A percentile compares a stretch with the other conserved stretches of the same genome.
Evolutionary conservation across 768 basidiomycete genomes (phyloP).

Genomic region (Termitomyces sp.): DNA sequence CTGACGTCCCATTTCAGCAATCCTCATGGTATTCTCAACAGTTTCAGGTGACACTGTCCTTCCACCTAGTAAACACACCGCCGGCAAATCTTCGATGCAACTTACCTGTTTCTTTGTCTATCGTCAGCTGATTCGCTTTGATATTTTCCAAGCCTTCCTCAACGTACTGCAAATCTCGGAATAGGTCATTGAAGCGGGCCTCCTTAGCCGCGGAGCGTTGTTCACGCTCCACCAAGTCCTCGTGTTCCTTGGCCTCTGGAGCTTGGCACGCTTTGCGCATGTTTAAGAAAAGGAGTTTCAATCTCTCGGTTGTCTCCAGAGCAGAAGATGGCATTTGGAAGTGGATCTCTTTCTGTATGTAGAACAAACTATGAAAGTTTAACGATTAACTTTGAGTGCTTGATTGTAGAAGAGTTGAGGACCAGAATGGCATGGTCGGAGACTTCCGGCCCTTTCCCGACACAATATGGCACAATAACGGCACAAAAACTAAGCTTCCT

Average conservation of each 20-base stretch:
- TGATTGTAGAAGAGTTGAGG: neutral
- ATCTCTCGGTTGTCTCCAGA: conserved; percentile 3
- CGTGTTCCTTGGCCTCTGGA: conserved; percentile 6
- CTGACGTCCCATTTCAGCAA: conserved; percentile 7
- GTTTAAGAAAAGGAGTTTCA: conserved; percentile 6
- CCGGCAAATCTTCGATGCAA: neutral
- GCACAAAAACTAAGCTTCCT: neutral
- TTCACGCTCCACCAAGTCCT: conserved; percentile 7
- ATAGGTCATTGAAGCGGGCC: conserved; percentile 6
- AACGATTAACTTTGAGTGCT: no score
- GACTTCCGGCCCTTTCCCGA: neutral
- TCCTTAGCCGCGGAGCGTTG: conserved; percentile 7
- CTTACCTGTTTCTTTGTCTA: conserved; percentile 4
- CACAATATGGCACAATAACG: neutral
- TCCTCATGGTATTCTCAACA: conserved; percentile 5
- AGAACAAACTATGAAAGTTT: no score
- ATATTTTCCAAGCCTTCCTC: neutral
- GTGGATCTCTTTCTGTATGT: neutral
- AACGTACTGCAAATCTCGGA: conserved; percentile 7
- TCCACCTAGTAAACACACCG: neutral
- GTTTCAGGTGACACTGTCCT: conserved; percentile 4
- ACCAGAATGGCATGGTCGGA: neutral
- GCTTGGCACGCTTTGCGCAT: conserved; percentile 1
- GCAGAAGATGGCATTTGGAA: conserved; percentile 4
- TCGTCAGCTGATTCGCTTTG: neutral